Percentiles rank a stretch among this genome's conserved stretches.
Evolutionary conservation across 2,329 filamentous ascomycete species (phyloP).

Genomic region (Cladophialophora immunda): DNA sequence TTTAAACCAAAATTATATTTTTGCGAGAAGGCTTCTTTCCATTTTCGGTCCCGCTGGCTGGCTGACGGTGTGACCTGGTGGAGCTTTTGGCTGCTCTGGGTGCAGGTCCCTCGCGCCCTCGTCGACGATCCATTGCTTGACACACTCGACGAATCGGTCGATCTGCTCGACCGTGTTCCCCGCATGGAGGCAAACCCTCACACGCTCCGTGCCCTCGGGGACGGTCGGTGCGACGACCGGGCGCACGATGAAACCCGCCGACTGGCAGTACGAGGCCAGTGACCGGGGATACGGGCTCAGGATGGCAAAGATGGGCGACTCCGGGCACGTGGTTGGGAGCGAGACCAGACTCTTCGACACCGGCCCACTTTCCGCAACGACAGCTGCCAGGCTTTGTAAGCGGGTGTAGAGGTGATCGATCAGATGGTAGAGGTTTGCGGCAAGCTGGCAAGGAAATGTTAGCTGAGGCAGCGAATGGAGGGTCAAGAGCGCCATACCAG

Average conservation of each 20-base stretch:
- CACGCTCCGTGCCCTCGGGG: slow-evolving; percentile 67
- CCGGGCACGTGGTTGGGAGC: slow-evolving; percentile 48
- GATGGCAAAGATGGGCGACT: slow-evolving; percentile 72
- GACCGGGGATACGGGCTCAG: slow-evolving; percentile 66
- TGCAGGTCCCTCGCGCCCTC: not conserved
- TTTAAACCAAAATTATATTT: slow-evolving; percentile 7
- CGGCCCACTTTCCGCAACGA: slow-evolving; percentile 44
- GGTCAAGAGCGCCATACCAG: slow-evolving; percentile 46
- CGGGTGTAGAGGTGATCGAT: slow-evolving; percentile 56
- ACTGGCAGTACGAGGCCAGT: slow-evolving; percentile 68
- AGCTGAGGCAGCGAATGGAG: slow-evolving; percentile 32
- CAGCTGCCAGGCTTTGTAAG: slow-evolving; percentile 51
- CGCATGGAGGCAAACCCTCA: slow-evolving; percentile 74
- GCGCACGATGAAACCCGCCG: slow-evolving; percentile 66
- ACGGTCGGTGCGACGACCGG: slow-evolving; percentile 75
- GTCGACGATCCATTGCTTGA: slow-evolving; percentile 59
- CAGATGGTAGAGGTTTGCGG: slow-evolving; percentile 57
- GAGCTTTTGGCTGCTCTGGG: not conserved
- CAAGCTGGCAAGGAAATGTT: slow-evolving; percentile 45
- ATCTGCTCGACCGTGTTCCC: slow-evolving; percentile 69
- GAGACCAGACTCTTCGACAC: slow-evolving; percentile 43
- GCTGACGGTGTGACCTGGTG: not conserved
- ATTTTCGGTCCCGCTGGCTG: not conserved
- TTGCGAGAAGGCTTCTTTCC: slow-evolving; percentile 13
- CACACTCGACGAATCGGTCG: slow-evolving; percentile 59